Base-by-base conservation (phyloP, 2,329 filamentous ascomycete genomes). In the Lachnellula subtilissima region DNA sequence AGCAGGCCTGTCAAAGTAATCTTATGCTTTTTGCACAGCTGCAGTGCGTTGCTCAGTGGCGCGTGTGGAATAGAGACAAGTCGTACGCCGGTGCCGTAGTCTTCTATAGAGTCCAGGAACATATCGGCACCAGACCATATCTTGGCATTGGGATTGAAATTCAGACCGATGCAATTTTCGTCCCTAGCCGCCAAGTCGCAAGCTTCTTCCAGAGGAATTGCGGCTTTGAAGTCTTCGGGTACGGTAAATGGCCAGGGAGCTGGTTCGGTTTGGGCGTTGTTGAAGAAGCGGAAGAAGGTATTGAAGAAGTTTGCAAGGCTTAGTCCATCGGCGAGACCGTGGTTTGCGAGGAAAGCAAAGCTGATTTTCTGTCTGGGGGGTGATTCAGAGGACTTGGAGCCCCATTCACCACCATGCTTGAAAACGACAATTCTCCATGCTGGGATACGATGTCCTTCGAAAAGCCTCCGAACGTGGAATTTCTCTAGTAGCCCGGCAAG, bases 1-100 rank as follows among this genome's bases (percentile, higher is more conserved):
- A 60, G 37, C 3, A 58, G 45, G n/a, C 52, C 52, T 15, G 58
- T 58, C 8, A 58, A 19, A 14, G 50, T 57, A 15, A 58, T 53
- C 2, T 45, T 23, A 15, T 25, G 37, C 8, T 23, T 14, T 35
- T 39, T 48, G 45, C 52, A 40, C n/a, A 47, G 48, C 28, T 52
- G 28, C 12, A 52, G 39, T 12, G 58, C 15, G 25, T 46, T 25
- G 6, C 12, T n/a, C 19, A 15, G 36, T 11, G 48, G 36, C 5
- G n/a, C 22, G 32, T 22, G 39, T 25, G 42, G 42, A 5, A 45
- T 23, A 25, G 42, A 19, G 19, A 45, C 22, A 12, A 45, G 42
- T 23, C 42, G 42, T 22, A 45, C 42, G 19, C 42, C 19, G 5
- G 42, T 11, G n/a, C 11, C 15, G 19, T 19, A 45, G 19, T 45